phyloP scores from a whole-genome alignment of 2,329 filamentous ascomycete genomes.

The Aspergillus sergii region DNA sequence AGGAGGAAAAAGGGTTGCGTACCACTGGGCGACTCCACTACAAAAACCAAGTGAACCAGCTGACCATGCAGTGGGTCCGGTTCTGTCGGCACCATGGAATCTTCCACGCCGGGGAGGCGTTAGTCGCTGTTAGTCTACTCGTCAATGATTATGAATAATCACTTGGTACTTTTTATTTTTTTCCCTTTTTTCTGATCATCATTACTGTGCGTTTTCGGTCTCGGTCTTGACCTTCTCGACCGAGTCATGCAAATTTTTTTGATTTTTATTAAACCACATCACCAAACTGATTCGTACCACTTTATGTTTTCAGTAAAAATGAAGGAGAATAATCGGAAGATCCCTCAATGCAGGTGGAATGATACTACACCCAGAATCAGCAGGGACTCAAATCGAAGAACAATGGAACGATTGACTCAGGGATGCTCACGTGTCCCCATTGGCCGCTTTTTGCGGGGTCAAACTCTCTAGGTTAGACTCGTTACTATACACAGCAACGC shows the following conservation, averaged over 20 bases:
- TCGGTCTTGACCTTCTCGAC: background rate
- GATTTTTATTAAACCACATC: background rate
- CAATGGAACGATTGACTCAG: slow-evolving; percentile 9
- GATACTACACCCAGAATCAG: background rate
- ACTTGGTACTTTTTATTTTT: slow-evolving; percentile 2
- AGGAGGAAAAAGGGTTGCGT: slow-evolving; percentile 1
- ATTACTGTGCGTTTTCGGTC: background rate
- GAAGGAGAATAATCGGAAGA: background rate
- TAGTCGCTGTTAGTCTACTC: background rate
- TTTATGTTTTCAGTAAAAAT: background rate
- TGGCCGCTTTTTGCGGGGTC: slow-evolving; percentile 22
- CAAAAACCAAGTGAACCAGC: slow-evolving; percentile 20
- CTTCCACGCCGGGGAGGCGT: slow-evolving; percentile 18
- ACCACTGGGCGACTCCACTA: slow-evolving; percentile 13
- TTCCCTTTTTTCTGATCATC: background rate
- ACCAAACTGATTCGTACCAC: background rate
- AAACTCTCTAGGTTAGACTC: slow-evolving; percentile 2
- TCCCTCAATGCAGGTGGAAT: background rate
- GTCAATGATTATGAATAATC: background rate
- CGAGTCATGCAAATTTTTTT: background rate
- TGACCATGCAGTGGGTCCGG: slow-evolving; percentile 19
- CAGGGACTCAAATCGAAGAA: background rate
- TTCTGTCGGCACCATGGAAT: slow-evolving; percentile 24
- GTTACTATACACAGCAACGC: slow-evolving; percentile 7
- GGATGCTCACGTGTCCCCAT: slow-evolving; percentile 9